These are phyloP conservation scores for Mycena polygramma DNA, from an alignment of 768 basidiomycete species.

Conservation along the genomic window DNA sequence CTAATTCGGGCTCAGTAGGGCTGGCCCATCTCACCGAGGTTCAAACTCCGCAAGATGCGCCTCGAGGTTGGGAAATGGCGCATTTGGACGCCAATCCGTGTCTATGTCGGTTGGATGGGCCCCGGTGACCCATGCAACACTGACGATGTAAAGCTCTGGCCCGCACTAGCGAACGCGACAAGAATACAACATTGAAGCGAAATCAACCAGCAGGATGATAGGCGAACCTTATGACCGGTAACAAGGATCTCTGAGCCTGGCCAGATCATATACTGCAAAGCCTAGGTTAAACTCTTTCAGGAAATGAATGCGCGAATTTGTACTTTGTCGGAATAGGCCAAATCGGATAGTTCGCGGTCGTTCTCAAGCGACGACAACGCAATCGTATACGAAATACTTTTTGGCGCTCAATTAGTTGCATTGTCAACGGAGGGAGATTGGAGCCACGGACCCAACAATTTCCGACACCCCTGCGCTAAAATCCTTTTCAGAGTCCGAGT, in stretches of 20 bases:
- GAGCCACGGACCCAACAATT: neutral
- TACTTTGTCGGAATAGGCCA: neutral
- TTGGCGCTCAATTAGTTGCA: neutral
- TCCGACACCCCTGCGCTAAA: slow-evolving; percentile 3
- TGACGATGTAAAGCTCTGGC: slow-evolving; percentile 10
- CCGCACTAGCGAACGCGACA: slow-evolving; percentile 15
- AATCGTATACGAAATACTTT: slow-evolving; percentile 1
- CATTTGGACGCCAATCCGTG: neutral
- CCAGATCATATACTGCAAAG: slow-evolving; percentile 9
- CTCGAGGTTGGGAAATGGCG: neutral
- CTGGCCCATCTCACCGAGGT: neutral
- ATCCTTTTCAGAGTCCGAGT: slow-evolving; percentile 4
- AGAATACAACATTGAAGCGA: neutral
- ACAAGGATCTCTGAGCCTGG: slow-evolving; percentile 3
- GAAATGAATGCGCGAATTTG: neutral
- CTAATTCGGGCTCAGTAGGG: too few relatives aligned
- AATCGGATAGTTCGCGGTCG: neutral
- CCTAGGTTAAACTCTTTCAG: neutral
- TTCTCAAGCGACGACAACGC: neutral
- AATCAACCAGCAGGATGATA: too few relatives aligned
- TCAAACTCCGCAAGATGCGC: neutral
- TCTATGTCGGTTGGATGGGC: neutral
- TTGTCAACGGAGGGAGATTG: neutral
- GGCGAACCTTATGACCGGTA: neutral
- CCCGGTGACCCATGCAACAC: neutral